phyloP scores from a whole-genome alignment of 768 basidiomycete genomes.

The Nevesoporus exiguus region DNA sequence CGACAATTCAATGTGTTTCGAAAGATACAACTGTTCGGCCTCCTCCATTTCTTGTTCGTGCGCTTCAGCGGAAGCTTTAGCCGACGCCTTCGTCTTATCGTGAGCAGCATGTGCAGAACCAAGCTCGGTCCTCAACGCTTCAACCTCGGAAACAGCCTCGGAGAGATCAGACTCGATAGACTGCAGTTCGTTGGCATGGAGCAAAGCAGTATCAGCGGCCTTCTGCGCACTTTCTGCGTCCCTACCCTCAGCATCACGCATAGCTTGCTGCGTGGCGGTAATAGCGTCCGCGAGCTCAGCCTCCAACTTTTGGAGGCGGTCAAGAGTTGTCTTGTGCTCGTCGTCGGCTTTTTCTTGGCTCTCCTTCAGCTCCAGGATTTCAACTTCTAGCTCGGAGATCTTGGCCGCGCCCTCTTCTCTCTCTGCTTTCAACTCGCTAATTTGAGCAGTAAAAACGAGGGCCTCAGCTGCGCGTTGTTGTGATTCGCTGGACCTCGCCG shows the following conservation, averaged over 20 bases:
- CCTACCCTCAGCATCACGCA: constrained; percentile 45
- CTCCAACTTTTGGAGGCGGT: constrained; percentile 50
- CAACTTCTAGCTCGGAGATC: constrained; percentile 78
- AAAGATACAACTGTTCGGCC: constrained; percentile 45
- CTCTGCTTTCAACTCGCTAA: constrained; percentile 54
- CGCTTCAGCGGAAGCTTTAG: constrained; percentile 43
- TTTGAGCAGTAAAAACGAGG: constrained; percentile 45
- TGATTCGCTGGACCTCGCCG: constrained; percentile 43
- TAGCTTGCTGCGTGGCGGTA: constrained; percentile 45
- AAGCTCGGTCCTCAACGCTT: constrained; percentile 47
- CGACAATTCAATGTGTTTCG: constrained; percentile 49
- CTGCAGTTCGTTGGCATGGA: constrained; percentile 47
- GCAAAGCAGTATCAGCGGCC: constrained; percentile 38
- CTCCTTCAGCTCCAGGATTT: constrained; percentile 75
- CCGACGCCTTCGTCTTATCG: constrained; percentile 46
- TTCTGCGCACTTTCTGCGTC: constrained; percentile 43
- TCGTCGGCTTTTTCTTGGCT: constrained; percentile 63
- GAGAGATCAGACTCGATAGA: constrained; percentile 43
- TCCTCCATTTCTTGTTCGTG: constrained; percentile 51
- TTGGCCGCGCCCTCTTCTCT: constrained; percentile 69
- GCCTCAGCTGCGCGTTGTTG: constrained; percentile 44
- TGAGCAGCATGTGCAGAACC: constrained; percentile 42
- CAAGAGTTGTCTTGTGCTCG: constrained; percentile 43
- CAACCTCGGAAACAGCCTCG: constrained; percentile 42
- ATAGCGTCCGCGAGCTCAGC: constrained; percentile 49